Evolutionary conservation across 192 early-diverging fungal species (phyloP).

Genomic region (Backusella morwellensis): DNA sequence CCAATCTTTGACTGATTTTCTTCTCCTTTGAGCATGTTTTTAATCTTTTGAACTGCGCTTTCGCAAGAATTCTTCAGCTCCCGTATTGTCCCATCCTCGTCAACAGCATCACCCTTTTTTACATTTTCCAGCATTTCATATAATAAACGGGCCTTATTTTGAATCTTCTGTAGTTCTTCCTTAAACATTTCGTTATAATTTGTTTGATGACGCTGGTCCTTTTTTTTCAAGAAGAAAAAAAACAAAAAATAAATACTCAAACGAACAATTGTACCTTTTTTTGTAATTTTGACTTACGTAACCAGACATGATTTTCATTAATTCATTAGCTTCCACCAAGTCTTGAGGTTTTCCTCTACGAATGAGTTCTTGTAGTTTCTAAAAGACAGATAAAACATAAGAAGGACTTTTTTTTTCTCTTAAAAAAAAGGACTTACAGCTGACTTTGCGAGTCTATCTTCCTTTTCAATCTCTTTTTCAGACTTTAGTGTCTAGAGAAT

Average conservation of each 20-base stretch:
- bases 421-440: conserved; percentile 50
- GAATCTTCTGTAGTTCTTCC: conserved; percentile 78
- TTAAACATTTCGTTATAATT: conserved; percentile 87
- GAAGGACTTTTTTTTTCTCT: background rate
- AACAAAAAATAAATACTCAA: background rate
- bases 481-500: conserved; percentile 72
- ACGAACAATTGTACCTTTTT: background rate
- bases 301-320: conserved; percentile 98
- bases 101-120: conserved; percentile 48
- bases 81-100: conserved; percentile 28
- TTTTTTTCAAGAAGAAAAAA: background rate
- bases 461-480: conserved; percentile 87
- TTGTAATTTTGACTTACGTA: conserved; percentile 58
- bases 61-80: conserved; percentile 66
- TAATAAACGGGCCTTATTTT: conserved; percentile 73
- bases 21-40: conserved; percentile 64
- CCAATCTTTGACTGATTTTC: conserved; percentile 50
- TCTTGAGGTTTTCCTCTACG: conserved; percentile 89
- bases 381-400: background rate
- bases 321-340: conserved; percentile 90
- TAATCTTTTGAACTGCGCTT: conserved; percentile 64
- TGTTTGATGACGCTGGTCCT: conserved; percentile 62
- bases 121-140: conserved; percentile 79
- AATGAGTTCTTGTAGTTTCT: conserved; percentile 96
- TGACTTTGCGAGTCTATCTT: conserved; percentile 81